Base-by-base conservation (phyloP, 2,329 filamentous ascomycete species). In the Acrocalymma vagum region DNA sequence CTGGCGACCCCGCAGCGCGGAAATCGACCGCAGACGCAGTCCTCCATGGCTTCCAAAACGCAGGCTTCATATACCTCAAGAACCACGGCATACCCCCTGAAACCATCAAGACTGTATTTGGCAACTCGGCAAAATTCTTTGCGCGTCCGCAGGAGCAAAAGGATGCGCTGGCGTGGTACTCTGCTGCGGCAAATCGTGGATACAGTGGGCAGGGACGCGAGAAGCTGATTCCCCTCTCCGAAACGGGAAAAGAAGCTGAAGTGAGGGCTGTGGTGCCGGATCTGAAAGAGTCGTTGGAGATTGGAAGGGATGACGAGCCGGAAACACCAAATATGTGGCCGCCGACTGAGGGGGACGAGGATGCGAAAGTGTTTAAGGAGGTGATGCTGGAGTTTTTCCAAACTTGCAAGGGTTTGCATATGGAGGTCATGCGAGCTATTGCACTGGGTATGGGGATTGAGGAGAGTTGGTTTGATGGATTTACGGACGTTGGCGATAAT, bases 11-110 rank as follows among this genome's bases (percentile, higher is more conserved):
- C 0, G 59, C 76, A 8, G 75, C 87, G 53, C 87, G 86, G 55
- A 73, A 78, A 34, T 72, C 79, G 28, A 84, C 88, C 1, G 91
- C 90, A 15, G 71, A 83, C 37, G 82, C 86, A 26, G 85, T 96
- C 54, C 83, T 93, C 9, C 65, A 83, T 37, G 91, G 89, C 27
- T 95, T 96, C 74, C 87, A 91, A 59, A 86, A 81, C 2, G 88
- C 91, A 3, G 92, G 92, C 42, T 96, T 96, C 76, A 82, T 96
- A 51, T 96, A 96, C 71, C 82, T 95, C 25, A 85, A 85, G 57
- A 88, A 93, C 69, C 85, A 93, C 53, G 82, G 87, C 26, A 86
- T 96, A 45, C 71, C 84, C 0, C 60, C 80, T 3, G 72, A 79
- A 7, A 78, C 79, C 8, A 73, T 90, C 9, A 67, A 79, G 44